Base-by-base conservation (phyloP, 352 stramenopile genomes). In the Phytophthora citricola region DNA sequence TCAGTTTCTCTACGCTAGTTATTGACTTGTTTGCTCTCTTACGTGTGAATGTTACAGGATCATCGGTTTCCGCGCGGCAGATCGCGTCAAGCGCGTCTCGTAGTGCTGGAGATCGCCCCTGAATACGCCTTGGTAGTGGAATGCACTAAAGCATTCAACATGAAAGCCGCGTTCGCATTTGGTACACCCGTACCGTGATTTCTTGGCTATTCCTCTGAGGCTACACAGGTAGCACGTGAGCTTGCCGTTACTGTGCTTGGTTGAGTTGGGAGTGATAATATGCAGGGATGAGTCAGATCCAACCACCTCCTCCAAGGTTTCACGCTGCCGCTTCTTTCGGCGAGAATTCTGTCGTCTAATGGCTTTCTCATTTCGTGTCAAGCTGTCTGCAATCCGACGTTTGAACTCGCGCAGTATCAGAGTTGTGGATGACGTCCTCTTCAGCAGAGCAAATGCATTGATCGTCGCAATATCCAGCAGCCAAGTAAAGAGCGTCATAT, bases 221-320 rank as follows among this genome's bases (percentile, higher is more conserved):
- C 54, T 59, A 12, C 39, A 65, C 1, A 70, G n/a, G n/a, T 46
- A 43, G 29, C 54, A 67, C 7, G 12, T 61, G 15, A 67, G 49
- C n/a, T 60, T 39, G 0, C 41, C 32, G 17, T 61, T 51, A 15
- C 31, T 24, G 10, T 43, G 1, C 6, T 41, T 31, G 14, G 46
- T 52, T 3, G 52, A 50, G 20, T 63, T 59, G 5, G 61, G 53
- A 1, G 31, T 69, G 6, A 63, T 36, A 1, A 69, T 55, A 11
- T 69, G 52, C 0, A 34, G 1, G 1, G 24, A 52, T 1, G 29
- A 26, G 7, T 57, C 34, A 8, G 9, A 12, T 6, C 41, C 59
- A 17, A 60, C 49, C 1, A 60, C 22, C 0, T 68, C 50, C 2
- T 58, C 36, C 2, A 52, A 1, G 2, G 5, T 3, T 8, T 46